Evolutionary conservation across 768 basidiomycete genomes (phyloP).

Genomic region (Boletales sp.): DNA sequence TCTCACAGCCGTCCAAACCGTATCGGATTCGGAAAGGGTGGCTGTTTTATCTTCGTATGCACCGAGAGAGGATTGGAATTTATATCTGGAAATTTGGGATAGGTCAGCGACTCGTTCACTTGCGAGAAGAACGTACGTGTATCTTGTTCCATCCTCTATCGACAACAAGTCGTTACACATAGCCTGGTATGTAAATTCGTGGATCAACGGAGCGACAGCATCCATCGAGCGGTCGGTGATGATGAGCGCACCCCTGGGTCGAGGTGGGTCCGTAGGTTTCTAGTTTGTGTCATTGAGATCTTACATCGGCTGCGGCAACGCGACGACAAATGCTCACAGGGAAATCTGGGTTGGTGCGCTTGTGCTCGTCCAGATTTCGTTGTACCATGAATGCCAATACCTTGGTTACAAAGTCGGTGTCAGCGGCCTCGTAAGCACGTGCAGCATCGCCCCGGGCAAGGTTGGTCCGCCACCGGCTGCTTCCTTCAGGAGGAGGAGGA

Average conservation of each 20-base stretch:
- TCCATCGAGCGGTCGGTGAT: conserved; percentile 99
- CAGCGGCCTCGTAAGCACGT: conserved; percentile 64
- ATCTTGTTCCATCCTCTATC: conserved; percentile 81
- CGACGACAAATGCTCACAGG: conserved; percentile 51
- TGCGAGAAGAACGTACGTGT: conserved; percentile 59
- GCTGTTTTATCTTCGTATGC: conserved; percentile 87
- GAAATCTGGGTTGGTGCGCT: conserved; percentile 81
- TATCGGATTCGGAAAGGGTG: conserved; percentile 79
- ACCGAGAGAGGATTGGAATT: conserved; percentile 87
- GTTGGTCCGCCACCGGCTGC: conserved; percentile 75
- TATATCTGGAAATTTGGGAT: conserved; percentile 55
- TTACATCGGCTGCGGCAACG: not conserved
- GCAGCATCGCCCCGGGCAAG: conserved; percentile 71
- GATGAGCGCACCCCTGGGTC: conserved; percentile 78
- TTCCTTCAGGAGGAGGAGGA: conserved; percentile 60
- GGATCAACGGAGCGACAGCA: conserved; percentile 81
- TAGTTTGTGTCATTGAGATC: conserved; percentile 20
- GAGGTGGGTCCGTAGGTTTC: conserved; percentile 52
- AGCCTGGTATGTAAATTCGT: conserved; percentile 99
- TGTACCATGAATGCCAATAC: conserved; percentile 86
- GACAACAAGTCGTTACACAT: conserved; percentile 95
- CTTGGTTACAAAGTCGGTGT: conserved; percentile 75
- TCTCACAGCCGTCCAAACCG: conserved; percentile 87
- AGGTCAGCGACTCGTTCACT: conserved; percentile 4
- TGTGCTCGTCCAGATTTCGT: conserved; percentile 79